Percentiles rank a stretch among this genome's conserved stretches.
These are phyloP conservation scores for Boletus eberwhitei DNA, from an alignment of 768 basidiomycete species.

Conservation along the genomic window DNA sequence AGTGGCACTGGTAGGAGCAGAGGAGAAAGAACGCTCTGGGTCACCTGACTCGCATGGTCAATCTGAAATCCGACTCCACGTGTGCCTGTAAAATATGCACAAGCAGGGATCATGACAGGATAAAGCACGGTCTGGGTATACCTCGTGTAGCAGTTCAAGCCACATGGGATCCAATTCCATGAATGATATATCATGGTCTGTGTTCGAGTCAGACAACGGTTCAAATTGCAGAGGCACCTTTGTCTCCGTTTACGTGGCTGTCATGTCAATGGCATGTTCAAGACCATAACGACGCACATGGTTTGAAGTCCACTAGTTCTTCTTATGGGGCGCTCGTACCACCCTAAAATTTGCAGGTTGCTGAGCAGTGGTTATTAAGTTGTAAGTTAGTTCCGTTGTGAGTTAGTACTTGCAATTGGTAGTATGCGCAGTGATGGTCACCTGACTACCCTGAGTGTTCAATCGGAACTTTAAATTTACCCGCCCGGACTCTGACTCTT, in stretches of 20 bases:
- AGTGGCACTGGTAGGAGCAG: slow-evolving; percentile 13
- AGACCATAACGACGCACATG: neutral
- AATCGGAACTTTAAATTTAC: slow-evolving; percentile 20
- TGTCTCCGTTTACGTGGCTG: neutral
- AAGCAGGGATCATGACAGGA: neutral
- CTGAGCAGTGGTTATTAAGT: neutral
- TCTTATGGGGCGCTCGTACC: no score
- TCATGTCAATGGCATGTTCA: neutral
- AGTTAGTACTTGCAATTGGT: no score
- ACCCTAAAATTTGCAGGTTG: no score
- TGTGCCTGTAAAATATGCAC: neutral
- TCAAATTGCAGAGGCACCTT: neutral
- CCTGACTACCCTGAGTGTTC: slow-evolving; percentile 11
- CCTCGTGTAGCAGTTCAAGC: neutral
- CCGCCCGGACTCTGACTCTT: slow-evolving; percentile 9
- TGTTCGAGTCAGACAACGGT: neutral
- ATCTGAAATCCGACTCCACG: slow-evolving; percentile 3
- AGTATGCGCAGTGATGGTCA: slow-evolving; percentile 6
- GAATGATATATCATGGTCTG: neutral
- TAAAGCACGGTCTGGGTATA: neutral
- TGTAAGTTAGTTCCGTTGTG: neutral
- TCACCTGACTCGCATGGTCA: slow-evolving; percentile 7
- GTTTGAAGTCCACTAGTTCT: neutral
- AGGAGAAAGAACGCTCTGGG: neutral
- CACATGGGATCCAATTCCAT: neutral